phyloP scores from a whole-genome alignment of 225 moss, liverwort and hornwort genomes.

The Lunularia cruciata region DNA sequence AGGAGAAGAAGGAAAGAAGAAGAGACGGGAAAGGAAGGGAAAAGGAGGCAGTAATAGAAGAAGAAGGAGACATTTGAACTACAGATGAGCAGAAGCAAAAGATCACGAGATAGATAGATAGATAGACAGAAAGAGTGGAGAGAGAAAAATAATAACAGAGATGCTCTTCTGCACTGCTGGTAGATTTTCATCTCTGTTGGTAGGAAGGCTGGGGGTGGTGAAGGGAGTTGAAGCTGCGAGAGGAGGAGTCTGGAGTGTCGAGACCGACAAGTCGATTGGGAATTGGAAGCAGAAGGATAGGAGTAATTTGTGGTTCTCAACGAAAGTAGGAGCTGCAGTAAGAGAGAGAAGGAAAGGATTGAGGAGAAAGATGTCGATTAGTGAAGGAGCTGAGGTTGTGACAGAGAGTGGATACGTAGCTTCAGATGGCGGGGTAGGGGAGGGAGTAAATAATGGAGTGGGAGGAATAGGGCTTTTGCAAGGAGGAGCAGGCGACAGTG shows the following conservation, averaged over 20 bases:
- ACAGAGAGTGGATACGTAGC: background rate
- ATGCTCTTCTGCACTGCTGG: background rate
- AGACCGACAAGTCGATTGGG: background rate
- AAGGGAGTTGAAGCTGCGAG: background rate
- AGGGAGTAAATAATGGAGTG: conserved; percentile 1
- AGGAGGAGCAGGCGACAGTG: background rate
- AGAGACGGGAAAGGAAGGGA: background rate
- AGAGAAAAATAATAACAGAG: background rate
- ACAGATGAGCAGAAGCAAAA: background rate
- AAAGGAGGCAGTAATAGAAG: background rate
- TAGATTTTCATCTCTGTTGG: too few species aligned
- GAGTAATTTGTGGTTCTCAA: background rate
- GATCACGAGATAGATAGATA: background rate
- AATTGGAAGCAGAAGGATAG: background rate
- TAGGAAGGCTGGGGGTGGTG: too few species aligned
- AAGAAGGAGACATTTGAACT: background rate
- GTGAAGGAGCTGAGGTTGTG: background rate
- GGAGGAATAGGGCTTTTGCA: conserved; percentile 7
- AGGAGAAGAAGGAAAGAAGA: background rate
- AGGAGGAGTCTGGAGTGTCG: background rate
- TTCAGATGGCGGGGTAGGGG: background rate
- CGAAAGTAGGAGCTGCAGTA: background rate
- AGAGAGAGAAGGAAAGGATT: background rate
- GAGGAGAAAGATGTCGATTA: conserved; percentile 20
- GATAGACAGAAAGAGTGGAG: background rate